Base-by-base conservation (phyloP, 2,329 filamentous ascomycete species). In the Torrubiellomyces zombiae region DNA sequence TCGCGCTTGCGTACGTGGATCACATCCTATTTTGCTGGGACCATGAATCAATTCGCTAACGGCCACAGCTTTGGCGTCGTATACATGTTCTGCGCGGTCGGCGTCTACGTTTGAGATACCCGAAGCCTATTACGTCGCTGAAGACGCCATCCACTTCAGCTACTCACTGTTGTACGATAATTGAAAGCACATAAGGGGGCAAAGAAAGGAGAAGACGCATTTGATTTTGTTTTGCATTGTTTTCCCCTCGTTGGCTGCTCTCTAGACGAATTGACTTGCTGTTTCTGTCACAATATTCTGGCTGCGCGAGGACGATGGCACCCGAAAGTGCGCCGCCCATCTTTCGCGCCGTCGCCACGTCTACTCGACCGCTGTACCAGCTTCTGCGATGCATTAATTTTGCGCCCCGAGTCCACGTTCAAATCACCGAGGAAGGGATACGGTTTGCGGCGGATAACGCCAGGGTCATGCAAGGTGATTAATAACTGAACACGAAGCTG, bases 71-170 rank as follows among this genome's bases (percentile, higher is more conserved):
- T 93, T 52, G 89, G 89, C 40, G 76, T 86, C 25, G 83, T 98
- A 22, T 94, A 89, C 58, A 93, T 94, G 77, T 95, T 98, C 57
- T 98, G 89, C 56, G 89, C 85, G 32, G 89, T 89, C 49, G 89
- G 89, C 50, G 89, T 98, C 47, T 95, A 98, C 73, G 82, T 98
- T 52, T 98, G 70, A 62, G 50, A 69, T 56, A 60, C 55, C 56
- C 51, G 42, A 31, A 35, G 32, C 47, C n/a, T n/a, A n/a, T n/a
- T n/a, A n/a, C n/a, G n/a, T n/a, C n/a, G n/a, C n/a, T n/a, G n/a
- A n/a, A n/a, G n/a, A n/a, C n/a, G n/a, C n/a, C n/a, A n/a, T n/a
- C 48, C 44, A 38, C 26, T 34, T 32, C 34, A 37, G 39, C 26
- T 38, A 36, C 37, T 37, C 32, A 38, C 35, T 37, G 34, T 33